Evolutionary conservation across 2,329 filamentous ascomycete genomes (phyloP), one percentile per base, ranked within the genome.

Genomic region (Sporothrix inflata): DNA sequence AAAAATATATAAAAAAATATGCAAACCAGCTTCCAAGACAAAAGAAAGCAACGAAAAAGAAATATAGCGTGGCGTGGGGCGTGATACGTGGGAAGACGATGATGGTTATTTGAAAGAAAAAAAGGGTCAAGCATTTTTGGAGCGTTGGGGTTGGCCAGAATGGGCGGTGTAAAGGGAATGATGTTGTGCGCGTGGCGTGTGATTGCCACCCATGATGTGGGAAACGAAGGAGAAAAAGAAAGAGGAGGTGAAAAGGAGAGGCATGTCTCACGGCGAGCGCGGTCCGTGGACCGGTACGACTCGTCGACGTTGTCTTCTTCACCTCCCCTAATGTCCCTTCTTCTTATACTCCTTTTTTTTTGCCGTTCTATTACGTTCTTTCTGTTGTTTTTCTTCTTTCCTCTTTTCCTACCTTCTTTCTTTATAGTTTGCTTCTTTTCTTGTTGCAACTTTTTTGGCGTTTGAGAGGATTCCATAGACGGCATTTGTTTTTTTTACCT

Each of bases 401-500:
- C 30, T 3, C 1, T 19, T 27, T 45, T 42, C 51, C n/a, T 70
- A n/a, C 27, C 51, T 60, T 55, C 38, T 7, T n/a, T 9, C 71
- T 65, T 47, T 45, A 55, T 71, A 71, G 71, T 63, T 69, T 60
- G 30, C 51, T 11, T 71, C 68, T 38, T 45, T 30, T 45, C 21
- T 47, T 72, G 30, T 65, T 71, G 47, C 40, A 51, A 47, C 53
- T 45, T 45, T 47, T 47, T 45, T 53, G 76, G 75, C 75, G 75
- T 77, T 76, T 71, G 71, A 71, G 74, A 73, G 74, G 74, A 74
- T 73, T 74, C 53, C 72, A 75, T 75, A 76, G 74, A 76, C 71
- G 69, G 73, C 72, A 70, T 74, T 61, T 67, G 45, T 67, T 71
- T 70, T 60, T 60, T 16, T 24, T 12, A 1, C 27, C 6, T 21